Evolutionary conservation across 2,329 filamentous ascomycete genomes (phyloP), one percentile per base, ranked within the genome.

Genomic region (Coniochaeta ligniaria): DNA sequence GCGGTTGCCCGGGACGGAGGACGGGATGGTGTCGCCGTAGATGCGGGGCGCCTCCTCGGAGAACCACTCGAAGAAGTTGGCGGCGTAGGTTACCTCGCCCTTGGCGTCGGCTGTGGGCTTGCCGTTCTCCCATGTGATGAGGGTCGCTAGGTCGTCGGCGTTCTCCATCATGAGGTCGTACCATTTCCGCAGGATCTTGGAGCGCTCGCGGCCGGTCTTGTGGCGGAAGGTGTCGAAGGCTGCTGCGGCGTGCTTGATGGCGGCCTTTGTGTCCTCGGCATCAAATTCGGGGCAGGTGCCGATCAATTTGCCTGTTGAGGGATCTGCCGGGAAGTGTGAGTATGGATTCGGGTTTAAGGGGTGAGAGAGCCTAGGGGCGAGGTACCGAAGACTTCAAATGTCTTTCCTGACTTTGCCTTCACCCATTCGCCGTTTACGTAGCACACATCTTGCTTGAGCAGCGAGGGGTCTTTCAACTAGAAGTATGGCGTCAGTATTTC

Each of bases 341-440:
- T 57, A 56, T 38, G 38, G 17, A 28, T 8, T 12, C 28, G 8
- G 38, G 17, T 20, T 6, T 2, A 11, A 9, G 24, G 35, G 6
- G 35, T 36, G 36, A 47, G 24, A 55, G 5, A 11, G 35, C 17
- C 5, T 43, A 22, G 3, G 16, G 31, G 35, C 31, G 14, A 33
- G 55, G 17, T 75, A 88, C 87, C 89, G 65, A 84, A 81, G 62
- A 97, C 91, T 72, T 95, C 88, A 74, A 98, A 99, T 54, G 92
- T 96, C 83, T 96, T 87, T 71, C 92, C 91, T 0, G 92, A 96
- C 70, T 86, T 85, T 67, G 94, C 91, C 67, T 83, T 82, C 63
- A 96, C 84, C 91, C 93, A 99, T 83, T 96, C 84, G 70, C 95
- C 95, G 73, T 99, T 94, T 70, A 98, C 87, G 72, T 94, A 97